Base-by-base conservation (phyloP, 2,329 filamentous ascomycete species). In the Penicillium sp. region DNA sequence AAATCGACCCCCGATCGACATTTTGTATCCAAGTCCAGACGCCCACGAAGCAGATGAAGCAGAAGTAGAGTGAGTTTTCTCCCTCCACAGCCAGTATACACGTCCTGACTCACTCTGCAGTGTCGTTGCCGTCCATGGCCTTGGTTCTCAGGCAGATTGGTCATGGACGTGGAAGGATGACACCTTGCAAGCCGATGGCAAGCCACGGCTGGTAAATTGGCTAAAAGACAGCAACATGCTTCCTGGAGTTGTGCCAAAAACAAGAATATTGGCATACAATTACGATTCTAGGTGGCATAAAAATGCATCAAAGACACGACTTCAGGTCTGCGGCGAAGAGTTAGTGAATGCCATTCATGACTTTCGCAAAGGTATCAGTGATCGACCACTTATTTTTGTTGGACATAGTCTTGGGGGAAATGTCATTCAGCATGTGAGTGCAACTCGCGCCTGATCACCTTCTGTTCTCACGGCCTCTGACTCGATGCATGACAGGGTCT, bases 121-220 rank as follows among this genome's bases (percentile, higher is more conserved):
- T 11, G 42, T 48, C 22, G 27, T 48, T 13, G 46, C 46, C 10
- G 46, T 48, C 4, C 46, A 48, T 31, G 46, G 46, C 9, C 46
- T 48, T 24, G 46, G 46, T 7, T 41, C 46, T 4, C 38, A 48
- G 27, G 46, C 40, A 21, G 46, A 48, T 41, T 48, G 46, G 46
- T 48, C 46, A 34, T 48, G 46, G 46, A 34, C 38, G 8, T 48
- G 38, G 38, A 48, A 48, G 13, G 46, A 48, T 16, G 46, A 48
- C 13, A 48, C 38, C 9, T 3, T 9, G 13, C 36, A 32, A 4
- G 11, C 29, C 16, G 29, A 48, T 32, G 46, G 46, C 11, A 41
- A 48, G 46, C 46, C 46, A 6, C 46, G 46, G 13, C 38, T 48
- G 21, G 46, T 48, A 4, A 48, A 48, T 10, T 48, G 46, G 46